Percentiles rank a stretch among this genome's conserved stretches.
phyloP scores from a whole-genome alignment of 345 rosid species.

The Syzygium jambos region DNA sequence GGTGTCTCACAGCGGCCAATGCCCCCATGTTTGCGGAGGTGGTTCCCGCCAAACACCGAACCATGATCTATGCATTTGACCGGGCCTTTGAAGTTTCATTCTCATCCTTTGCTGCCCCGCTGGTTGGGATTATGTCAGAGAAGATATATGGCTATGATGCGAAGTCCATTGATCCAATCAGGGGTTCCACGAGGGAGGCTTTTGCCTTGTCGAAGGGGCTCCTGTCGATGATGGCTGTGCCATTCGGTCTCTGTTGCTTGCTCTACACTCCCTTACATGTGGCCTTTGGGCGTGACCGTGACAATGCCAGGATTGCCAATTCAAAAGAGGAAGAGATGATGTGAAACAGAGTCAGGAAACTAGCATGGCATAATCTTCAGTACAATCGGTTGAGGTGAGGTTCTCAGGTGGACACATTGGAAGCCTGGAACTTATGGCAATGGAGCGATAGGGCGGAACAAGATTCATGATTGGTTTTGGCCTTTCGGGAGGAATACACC shows the following conservation, averaged over 20 bases:
- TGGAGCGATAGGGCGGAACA: neutral
- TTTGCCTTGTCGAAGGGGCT: constrained; percentile 77
- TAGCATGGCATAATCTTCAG: neutral
- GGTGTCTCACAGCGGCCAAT: constrained; percentile 82
- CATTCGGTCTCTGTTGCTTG: constrained; percentile 79
- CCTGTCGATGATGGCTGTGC: constrained; percentile 83
- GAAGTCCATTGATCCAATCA: constrained; percentile 50
- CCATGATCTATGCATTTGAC: constrained; percentile 93
- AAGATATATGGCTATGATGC: constrained; percentile 72
- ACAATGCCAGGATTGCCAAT: constrained; percentile 35
- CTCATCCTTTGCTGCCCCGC: constrained; percentile 90
- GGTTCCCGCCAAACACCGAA: constrained; percentile 78
- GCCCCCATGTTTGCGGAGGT: constrained; percentile 97
- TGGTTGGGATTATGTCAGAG: constrained; percentile 94
- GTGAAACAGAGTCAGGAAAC: neutral
- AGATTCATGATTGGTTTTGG: neutral
- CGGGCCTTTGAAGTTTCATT: constrained; percentile 89
- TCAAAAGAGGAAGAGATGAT: constrained; percentile 48
- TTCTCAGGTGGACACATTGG: neutral
- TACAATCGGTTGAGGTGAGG: neutral
- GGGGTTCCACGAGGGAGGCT: constrained; percentile 63
- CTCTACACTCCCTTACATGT: constrained; percentile 78
- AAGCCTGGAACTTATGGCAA: neutral
- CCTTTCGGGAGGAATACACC: neutral
- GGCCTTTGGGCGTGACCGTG: constrained; percentile 57